Evolutionary conservation across 306 rosid species (phyloP), one percentile per base, ranked within the genome.

Genomic region (Inga leiocalycina): DNA sequence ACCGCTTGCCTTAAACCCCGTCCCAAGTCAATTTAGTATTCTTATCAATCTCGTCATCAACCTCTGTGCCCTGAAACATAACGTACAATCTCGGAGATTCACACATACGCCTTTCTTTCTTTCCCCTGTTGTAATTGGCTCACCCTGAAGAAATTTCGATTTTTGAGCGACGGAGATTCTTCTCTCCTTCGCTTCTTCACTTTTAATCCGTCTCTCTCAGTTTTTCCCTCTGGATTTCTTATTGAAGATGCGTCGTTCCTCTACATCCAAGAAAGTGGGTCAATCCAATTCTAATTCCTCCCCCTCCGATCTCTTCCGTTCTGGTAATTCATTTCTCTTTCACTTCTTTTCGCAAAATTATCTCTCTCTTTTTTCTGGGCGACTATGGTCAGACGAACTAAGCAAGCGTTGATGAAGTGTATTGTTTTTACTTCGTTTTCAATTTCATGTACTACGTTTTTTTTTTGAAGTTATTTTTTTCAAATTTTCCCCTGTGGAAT

Each of bases 241-340:
- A 0, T 75, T 68, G 88, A 94, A 87, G 94, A 96, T 96, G 99
- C 97, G 94, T 82, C 93, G 97, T 79, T 73, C 94, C 12, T 69
- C 43, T 39, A 82, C 93, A 54, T 70, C 91, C 62, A 92, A 91
- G 49, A 94, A 92, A 59, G 80, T 94, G 87, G 97, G 97, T 86
- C 97, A 92, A 78, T 84, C 95, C 75, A 91, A 90, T 85, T 88
- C 91, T 76, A 92, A 89, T 88, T 91, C 94, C 66, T 85, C 94
- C 22, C 86, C 97, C 24, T 85, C 87, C 68, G 98, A 94, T 92
- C 92, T 92, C 86, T 92, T 89, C 86, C 98, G 98, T 70, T 90
- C 95, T 65, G 98, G 98, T 94, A 15, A 45, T 72, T 46, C 22
- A 72, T 72, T 45, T 72, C 17, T 54, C 41, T 11, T n/a, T 17